These are phyloP conservation scores for Lachancea meyersii DNA, from an alignment of 805 yeast genomes.

Conservation along the genomic window DNA sequence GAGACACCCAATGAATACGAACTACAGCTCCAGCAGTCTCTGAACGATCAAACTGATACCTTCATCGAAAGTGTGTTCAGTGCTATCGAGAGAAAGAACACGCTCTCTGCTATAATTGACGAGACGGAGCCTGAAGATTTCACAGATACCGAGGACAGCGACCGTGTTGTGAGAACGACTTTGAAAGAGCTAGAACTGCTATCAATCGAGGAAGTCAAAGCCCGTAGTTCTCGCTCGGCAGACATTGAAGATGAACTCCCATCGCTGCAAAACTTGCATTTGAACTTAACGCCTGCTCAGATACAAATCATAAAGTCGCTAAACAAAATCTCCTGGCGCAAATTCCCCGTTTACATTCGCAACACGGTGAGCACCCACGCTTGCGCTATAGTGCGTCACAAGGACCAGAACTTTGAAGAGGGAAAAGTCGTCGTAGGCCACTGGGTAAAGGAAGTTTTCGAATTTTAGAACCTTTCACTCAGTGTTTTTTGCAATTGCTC, in stretches of 20 bases:
- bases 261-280: constrained; percentile 16
- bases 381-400: constrained; percentile 67
- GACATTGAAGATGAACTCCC: not conserved
- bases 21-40: constrained; percentile 35
- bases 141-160: constrained; percentile 3
- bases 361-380: constrained; percentile 69
- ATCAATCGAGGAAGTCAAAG: constrained; percentile 12
- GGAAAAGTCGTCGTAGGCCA: constrained; percentile 65
- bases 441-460: constrained; percentile 46
- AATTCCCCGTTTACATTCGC: constrained; percentile 63
- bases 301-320: constrained; percentile 47
- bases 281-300: constrained; percentile 34
- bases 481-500: constrained; percentile 17
- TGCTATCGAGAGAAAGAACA: constrained; percentile 39
- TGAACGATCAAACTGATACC: constrained; percentile 57
- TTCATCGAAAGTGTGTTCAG: constrained; percentile 59
- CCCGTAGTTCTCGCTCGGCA: constrained; percentile 1
- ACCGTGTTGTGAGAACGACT: constrained; percentile 12
- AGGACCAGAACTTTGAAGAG: constrained; percentile 51
- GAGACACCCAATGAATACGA: constrained; percentile 20
- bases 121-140: constrained; percentile 11
- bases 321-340: constrained; percentile 59
- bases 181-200: constrained; percentile 15
- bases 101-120: constrained; percentile 17
- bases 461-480: constrained; percentile 12